Percentiles rank a stretch among this genome's conserved stretches.
Conservation (phyloP, 768 basidiomycete genomes). For the Leccinum subgranulosum region DNA sequence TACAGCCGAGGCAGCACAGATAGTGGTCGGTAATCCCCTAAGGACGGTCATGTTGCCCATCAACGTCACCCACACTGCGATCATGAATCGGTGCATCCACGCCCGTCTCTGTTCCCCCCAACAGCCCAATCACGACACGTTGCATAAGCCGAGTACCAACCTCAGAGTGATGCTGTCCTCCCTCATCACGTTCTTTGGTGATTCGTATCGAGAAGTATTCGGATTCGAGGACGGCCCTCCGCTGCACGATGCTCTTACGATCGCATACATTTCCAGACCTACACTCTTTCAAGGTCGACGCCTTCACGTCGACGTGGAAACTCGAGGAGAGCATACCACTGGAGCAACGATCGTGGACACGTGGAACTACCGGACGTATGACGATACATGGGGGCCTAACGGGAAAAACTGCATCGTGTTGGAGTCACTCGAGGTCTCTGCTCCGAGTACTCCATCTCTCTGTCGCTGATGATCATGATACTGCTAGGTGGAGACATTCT, state of each 20-base stretch:
- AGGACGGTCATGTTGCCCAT: constrained; percentile 77
- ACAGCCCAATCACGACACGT: constrained; percentile 18
- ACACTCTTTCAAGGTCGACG: constrained; percentile 59
- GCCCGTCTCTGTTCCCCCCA: constrained; percentile 48
- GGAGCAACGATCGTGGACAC: constrained; percentile 84
- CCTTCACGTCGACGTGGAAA: constrained; percentile 83
- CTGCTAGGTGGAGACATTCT: constrained; percentile 59
- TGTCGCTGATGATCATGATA: constrained; percentile 1
- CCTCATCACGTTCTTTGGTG: constrained; percentile 70
- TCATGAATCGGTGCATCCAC: constrained; percentile 60
- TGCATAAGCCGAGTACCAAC: constrained; percentile 33
- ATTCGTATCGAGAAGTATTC: constrained; percentile 68
- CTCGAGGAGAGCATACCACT: constrained; percentile 57
- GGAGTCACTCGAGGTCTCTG: constrained; percentile 57
- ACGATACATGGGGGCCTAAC: constrained; percentile 65
- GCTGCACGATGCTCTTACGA: constrained; percentile 80
- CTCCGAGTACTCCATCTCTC: not conserved
- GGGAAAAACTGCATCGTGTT: constrained; percentile 79
- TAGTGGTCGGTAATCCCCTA: constrained; percentile 70
- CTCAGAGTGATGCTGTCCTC: constrained; percentile 76
- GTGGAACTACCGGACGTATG: constrained; percentile 57
- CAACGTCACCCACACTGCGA: constrained; percentile 85
- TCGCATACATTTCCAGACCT: constrained; percentile 72
- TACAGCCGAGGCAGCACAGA: constrained; percentile 77
- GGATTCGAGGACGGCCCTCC: constrained; percentile 86